phyloP scores from a whole-genome alignment of 768 basidiomycete genomes.

The Multifurca ochricompacta region DNA sequence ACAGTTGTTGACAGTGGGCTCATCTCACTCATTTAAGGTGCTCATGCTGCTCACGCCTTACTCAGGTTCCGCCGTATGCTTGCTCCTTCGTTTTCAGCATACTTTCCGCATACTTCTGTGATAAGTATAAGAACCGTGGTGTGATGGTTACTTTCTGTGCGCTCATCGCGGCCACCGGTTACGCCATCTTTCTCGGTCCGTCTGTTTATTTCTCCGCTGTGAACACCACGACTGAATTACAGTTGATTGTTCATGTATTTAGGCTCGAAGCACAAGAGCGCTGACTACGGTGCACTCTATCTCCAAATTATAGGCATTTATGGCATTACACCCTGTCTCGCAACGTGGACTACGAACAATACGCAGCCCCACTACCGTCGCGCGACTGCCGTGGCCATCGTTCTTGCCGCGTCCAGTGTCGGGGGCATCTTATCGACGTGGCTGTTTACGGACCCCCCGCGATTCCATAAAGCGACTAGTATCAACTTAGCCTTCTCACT shows the following conservation, averaged over 20 bases:
- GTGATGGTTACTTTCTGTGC: conserved; percentile 5
- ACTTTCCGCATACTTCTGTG: too few species aligned
- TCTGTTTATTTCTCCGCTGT: too few species aligned
- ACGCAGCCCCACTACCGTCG: conserved; percentile 26
- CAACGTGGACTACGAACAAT: conserved; percentile 28
- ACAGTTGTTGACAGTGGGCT: conserved; percentile 25
- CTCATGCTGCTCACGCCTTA: conserved; percentile 22
- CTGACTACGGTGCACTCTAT: conserved; percentile 26
- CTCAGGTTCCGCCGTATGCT: conserved; percentile 22
- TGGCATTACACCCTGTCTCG: conserved; percentile 22
- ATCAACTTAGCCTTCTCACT: conserved; percentile 11
- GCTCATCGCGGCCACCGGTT: conserved; percentile 10
- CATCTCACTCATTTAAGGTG: neutral
- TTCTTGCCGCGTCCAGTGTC: conserved; percentile 21
- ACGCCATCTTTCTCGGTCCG: too few species aligned
- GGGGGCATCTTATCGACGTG: conserved; percentile 13
- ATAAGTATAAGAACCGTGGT: conserved; percentile 10
- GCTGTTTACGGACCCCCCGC: too few species aligned
- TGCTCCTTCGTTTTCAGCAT: conserved; percentile 7
- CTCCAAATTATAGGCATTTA: conserved; percentile 28
- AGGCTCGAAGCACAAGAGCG: conserved; percentile 20
- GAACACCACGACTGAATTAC: neutral
- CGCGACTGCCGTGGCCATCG: conserved; percentile 25
- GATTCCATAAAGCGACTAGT: conserved; percentile 6
- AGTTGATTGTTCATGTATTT: neutral